Evolutionary conservation across 164 flowering plant genomes (phyloP).

Genomic region (Chimonanthus salicifolius): DNA sequence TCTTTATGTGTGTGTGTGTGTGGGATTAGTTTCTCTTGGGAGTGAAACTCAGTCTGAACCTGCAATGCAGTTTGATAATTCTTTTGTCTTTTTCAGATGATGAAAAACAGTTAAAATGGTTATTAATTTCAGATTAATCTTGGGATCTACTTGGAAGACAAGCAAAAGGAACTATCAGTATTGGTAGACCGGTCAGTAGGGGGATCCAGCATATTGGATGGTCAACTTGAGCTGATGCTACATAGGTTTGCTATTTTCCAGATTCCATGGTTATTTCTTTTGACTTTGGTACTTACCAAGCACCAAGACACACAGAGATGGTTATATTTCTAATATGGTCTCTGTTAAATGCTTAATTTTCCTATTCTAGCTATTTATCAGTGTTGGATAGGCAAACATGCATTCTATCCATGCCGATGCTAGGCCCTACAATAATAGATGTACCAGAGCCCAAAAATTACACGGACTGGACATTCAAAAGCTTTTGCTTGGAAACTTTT

Average conservation of each 20-base stretch:
- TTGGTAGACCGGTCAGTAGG: conserved; percentile 90
- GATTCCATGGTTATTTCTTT: background rate
- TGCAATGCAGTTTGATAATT: background rate
- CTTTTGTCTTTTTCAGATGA: background rate
- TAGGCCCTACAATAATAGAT: too few relatives aligned
- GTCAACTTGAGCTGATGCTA: conserved; percentile 88
- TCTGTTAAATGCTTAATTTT: too few relatives aligned
- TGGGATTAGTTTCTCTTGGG: too few relatives aligned
- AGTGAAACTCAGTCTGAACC: too few relatives aligned
- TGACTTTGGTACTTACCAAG: background rate
- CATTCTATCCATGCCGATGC: too few relatives aligned
- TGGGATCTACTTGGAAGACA: conserved; percentile 71
- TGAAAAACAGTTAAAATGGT: background rate
- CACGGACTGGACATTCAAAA: background rate
- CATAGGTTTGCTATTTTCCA: conserved; percentile 52
- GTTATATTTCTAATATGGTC: background rate
- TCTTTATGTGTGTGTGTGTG: too few relatives aligned
- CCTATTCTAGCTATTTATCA: background rate
- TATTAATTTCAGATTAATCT: conserved; percentile 67
- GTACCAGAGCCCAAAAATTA: background rate
- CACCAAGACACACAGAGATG: background rate
- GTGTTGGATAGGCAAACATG: background rate
- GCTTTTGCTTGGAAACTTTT: background rate
- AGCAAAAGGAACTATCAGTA: conserved; percentile 59
- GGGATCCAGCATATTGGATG: conserved; percentile 82